Evolutionary conservation across 192 early-diverging fungal genomes (phyloP).

Genomic region (Rhizophlyctis rosea): DNA sequence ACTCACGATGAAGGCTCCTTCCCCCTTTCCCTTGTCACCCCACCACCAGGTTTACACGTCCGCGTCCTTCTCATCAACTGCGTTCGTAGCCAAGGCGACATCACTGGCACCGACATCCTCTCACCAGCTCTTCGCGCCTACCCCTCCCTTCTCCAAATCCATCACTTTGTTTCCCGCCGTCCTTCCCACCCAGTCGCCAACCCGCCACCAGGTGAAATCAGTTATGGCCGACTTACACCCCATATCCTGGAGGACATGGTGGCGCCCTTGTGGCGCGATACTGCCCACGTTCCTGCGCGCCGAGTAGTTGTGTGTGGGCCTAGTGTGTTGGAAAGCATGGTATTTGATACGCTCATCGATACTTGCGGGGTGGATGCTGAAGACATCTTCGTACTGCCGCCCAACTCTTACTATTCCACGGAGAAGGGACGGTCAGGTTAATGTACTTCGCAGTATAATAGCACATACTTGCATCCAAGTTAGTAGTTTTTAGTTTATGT

Average conservation of each 20-base stretch:
- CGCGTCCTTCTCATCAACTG: constrained; percentile 19
- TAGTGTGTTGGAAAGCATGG: constrained; percentile 16
- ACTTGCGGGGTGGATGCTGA: constrained; percentile 10
- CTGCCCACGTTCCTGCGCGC: background rate
- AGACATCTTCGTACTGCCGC: constrained; percentile 17
- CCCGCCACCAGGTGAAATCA: constrained; percentile 3
- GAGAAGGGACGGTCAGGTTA: too few relatives aligned
- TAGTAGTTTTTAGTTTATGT: too few relatives aligned
- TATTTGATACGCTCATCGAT: constrained; percentile 11
- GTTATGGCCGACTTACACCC: constrained; percentile 1
- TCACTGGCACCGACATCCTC: constrained; percentile 6
- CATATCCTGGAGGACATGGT: background rate
- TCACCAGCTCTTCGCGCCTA: constrained; percentile 11
- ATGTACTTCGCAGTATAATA: too few relatives aligned
- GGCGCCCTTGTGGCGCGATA: background rate
- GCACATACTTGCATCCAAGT: too few relatives aligned
- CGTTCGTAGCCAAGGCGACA: constrained; percentile 7
- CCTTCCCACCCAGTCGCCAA: background rate
- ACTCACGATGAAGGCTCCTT: constrained; percentile 33
- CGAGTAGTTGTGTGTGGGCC: constrained; percentile 26
- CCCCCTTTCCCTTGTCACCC: constrained; percentile 22
- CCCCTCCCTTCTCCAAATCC: constrained; percentile 10
- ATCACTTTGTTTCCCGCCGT: constrained; percentile 7
- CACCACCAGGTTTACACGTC: background rate
- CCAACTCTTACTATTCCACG: too few relatives aligned